These are phyloP conservation scores for Carex cristatella DNA, from an alignment of 176 grass and related monocot genomes.

Conservation along the genomic window DNA sequence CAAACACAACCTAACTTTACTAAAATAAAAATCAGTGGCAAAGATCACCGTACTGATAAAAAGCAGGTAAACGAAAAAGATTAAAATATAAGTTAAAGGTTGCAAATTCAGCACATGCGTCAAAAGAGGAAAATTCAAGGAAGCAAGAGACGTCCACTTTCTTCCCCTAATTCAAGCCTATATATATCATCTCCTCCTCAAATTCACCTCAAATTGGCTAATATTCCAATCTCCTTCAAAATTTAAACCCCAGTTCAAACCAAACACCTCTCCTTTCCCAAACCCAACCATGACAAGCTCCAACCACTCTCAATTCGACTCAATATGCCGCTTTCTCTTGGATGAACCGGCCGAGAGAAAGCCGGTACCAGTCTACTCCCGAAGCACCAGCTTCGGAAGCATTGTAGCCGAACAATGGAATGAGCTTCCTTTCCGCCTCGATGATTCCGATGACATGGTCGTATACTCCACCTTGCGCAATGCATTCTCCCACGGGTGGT, in stretches of 20 bases:
- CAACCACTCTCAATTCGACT: constrained; percentile 32
- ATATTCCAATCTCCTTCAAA: constrained; percentile 5
- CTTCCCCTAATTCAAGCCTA: constrained; percentile 4
- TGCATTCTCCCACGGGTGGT: constrained; percentile 69
- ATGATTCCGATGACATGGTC: constrained; percentile 95
- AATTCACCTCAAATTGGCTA: constrained; percentile 21
- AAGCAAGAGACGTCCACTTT: constrained; percentile 22
- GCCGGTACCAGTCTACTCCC: constrained; percentile 9
- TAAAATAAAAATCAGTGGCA: neutral
- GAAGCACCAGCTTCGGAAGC: constrained; percentile 61
- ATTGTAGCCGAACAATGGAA: constrained; percentile 62
- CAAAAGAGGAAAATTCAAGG: constrained; percentile 50
- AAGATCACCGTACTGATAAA: neutral
- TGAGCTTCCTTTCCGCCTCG: constrained; percentile 60
- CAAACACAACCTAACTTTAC: too few relatives aligned
- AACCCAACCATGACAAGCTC: neutral
- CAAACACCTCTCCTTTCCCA: neutral
- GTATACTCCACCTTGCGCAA: constrained; percentile 55
- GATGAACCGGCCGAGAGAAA: constrained; percentile 30
- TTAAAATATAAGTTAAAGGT: neutral
- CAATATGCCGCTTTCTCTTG: constrained; percentile 51
- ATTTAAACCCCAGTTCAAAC: constrained; percentile 4
- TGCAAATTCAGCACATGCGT: constrained; percentile 34
- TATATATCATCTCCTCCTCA: constrained; percentile 27
- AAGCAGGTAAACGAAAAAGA: neutral